These are phyloP conservation scores for Waltergamsia citrina DNA, from an alignment of 2,329 filamentous ascomycete genomes.

Conservation along the genomic window DNA sequence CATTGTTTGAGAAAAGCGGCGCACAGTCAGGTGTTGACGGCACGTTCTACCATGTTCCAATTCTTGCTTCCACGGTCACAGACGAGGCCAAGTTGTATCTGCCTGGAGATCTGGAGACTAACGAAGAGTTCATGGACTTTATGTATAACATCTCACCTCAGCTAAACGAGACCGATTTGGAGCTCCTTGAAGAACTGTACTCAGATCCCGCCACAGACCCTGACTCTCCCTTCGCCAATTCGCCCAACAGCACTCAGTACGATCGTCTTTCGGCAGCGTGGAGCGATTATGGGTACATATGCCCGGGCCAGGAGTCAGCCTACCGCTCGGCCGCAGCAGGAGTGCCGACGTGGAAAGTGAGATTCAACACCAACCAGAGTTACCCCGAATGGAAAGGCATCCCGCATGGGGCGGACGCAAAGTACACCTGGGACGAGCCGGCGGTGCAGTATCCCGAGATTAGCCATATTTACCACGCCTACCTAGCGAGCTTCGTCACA, in stretches of 20 bases:
- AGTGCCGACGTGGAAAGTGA: slow-evolving; percentile 24
- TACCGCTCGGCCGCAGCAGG: slow-evolving; percentile 19
- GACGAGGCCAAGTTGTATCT: slow-evolving; percentile 24
- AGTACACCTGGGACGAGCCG: slow-evolving; percentile 25
- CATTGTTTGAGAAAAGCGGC: slow-evolving; percentile 34
- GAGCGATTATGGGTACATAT: slow-evolving; percentile 34
- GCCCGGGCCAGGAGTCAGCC: slow-evolving; percentile 32
- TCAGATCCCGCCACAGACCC: slow-evolving; percentile 21
- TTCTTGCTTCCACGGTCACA: slow-evolving; percentile 24
- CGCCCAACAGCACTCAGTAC: slow-evolving; percentile 32
- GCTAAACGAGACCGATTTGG: slow-evolving; percentile 12
- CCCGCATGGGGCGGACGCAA: slow-evolving; percentile 24
- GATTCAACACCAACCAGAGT: slow-evolving; percentile 25
- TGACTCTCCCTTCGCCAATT: slow-evolving; percentile 23
- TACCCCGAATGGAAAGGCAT: slow-evolving; percentile 24
- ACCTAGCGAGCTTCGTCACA: slow-evolving; percentile 25
- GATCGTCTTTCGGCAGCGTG: slow-evolving; percentile 31
- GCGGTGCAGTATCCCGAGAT: slow-evolving; percentile 22
- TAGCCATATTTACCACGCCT: slow-evolving; percentile 23
- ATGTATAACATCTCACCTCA: slow-evolving; percentile 21
- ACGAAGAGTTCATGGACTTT: slow-evolving; percentile 24
- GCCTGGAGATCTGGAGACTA: slow-evolving; percentile 20
- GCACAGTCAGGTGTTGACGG: slow-evolving; percentile 27
- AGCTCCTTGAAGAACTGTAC: slow-evolving; percentile 18
- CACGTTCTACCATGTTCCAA: slow-evolving; percentile 24